These are phyloP conservation scores for Magnaporthiopsis rhizophila DNA, from an alignment of 2,329 filamentous ascomycete species.

Conservation along the genomic window DNA sequence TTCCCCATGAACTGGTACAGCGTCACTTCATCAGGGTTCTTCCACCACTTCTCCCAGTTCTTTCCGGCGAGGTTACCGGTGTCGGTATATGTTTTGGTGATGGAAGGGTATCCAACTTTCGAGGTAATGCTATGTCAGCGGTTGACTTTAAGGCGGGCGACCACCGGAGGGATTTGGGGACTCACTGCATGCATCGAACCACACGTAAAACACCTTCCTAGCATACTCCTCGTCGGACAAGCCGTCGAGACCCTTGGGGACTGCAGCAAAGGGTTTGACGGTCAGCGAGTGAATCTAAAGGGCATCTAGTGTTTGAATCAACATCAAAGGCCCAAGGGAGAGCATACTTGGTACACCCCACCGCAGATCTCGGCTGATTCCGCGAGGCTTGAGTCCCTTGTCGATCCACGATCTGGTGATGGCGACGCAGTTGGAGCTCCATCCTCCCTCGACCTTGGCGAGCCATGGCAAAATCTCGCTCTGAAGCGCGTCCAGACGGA, in stretches of 20 bases:
- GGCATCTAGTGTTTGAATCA: not conserved
- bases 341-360: conserved; percentile 59
- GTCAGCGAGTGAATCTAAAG: not conserved
- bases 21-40: conserved; percentile 76
- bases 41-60: conserved; percentile 87
- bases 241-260: conserved; percentile 5
- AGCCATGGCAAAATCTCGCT: conserved; percentile 45
- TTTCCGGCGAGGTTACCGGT: conserved; percentile 17
- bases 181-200: conserved; percentile 59
- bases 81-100: conserved; percentile 80
- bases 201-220: conserved; percentile 65
- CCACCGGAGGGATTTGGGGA: not conserved
- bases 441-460: conserved; percentile 49
- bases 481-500: conserved; percentile 79
- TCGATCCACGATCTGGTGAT: conserved; percentile 78
- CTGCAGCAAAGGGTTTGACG: not conserved
- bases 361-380: conserved; percentile 86
- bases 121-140: conserved; percentile 45
- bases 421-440: conserved; percentile 65
- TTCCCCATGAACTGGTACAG: conserved; percentile 97
- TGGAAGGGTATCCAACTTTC: conserved; percentile 82
- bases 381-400: conserved; percentile 75
- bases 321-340: not conserved
- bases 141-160: not conserved
- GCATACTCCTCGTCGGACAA: conserved; percentile 43